phyloP scores from a whole-genome alignment of 2,329 filamentous ascomycete species.

The Dactylellina sp. region DNA sequence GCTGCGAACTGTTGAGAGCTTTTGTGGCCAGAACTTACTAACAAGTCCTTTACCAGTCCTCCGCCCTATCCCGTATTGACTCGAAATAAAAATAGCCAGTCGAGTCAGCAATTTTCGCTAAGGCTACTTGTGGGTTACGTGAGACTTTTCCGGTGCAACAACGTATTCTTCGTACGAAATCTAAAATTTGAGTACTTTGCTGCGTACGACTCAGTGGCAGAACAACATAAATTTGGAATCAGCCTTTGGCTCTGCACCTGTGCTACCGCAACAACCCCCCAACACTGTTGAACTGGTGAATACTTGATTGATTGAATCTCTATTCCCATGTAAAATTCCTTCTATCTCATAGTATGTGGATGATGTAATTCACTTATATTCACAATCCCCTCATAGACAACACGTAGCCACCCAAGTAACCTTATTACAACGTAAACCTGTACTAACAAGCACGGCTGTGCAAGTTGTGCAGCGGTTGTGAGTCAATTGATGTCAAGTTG shows the following conservation, averaged over 20 bases:
- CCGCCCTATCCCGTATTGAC: too few relatives aligned
- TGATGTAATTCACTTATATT: too few relatives aligned
- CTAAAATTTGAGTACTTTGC: conserved; percentile 6
- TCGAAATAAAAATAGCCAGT: conserved; percentile 16
- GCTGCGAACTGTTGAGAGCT: background rate
- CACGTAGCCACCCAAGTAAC: too few relatives aligned
- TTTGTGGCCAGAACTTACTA: background rate
- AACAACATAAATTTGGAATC: conserved; percentile 13
- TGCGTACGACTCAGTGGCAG: background rate
- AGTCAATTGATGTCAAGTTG: too few relatives aligned
- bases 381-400: too few relatives aligned
- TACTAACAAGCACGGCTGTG: too few relatives aligned
- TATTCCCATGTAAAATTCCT: background rate
- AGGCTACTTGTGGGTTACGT: background rate
- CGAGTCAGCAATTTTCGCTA: background rate
- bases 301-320: too few relatives aligned
- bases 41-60: too few relatives aligned
- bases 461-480: too few relatives aligned
- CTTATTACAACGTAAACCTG: too few relatives aligned
- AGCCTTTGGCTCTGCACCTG: background rate
- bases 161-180: conserved; percentile 15
- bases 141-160: background rate
- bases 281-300: background rate
- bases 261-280: background rate
- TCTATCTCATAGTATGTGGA: too few relatives aligned